Percentiles rank a stretch among this genome's conserved stretches.
Conservation (phyloP, 345 rosid genomes). For the Kandelia obovata region DNA sequence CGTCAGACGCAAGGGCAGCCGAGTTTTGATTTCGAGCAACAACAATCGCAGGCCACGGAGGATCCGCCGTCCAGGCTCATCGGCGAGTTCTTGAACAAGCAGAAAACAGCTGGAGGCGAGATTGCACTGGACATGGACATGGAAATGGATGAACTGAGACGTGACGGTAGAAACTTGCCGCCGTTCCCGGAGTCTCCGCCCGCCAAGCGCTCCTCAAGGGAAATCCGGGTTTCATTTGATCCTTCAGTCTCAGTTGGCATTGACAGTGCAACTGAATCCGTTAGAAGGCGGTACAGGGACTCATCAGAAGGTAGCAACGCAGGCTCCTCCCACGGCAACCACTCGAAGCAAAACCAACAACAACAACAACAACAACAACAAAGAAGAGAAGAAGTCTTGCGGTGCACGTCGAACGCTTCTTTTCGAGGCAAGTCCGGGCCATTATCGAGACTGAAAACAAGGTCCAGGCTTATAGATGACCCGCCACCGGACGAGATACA, state of each 20-base stretch:
- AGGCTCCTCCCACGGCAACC: no score
- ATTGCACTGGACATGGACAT: slow-evolving; percentile 68
- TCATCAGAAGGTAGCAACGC: background rate
- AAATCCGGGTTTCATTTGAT: slow-evolving; percentile 53
- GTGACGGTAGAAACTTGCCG: background rate
- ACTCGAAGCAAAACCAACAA: background rate
- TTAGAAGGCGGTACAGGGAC: slow-evolving; percentile 31
- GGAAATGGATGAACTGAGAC: slow-evolving; percentile 51
- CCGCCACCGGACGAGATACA: slow-evolving; percentile 48
- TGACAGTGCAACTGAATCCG: slow-evolving; percentile 12
- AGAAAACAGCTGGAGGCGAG: slow-evolving; percentile 35
- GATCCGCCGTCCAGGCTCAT: slow-evolving; percentile 40
- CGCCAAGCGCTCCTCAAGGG: slow-evolving; percentile 26
- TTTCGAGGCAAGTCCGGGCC: slow-evolving; percentile 40
- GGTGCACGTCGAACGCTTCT: slow-evolving; percentile 50
- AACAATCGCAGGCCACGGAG: background rate
- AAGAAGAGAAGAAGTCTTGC: slow-evolving; percentile 32
- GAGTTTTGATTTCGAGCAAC: slow-evolving; percentile 29
- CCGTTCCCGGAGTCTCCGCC: slow-evolving; percentile 14
- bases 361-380: background rate
- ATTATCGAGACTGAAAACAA: slow-evolving; percentile 47
- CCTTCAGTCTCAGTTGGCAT: slow-evolving; percentile 22
- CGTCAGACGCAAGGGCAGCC: slow-evolving; percentile 13
- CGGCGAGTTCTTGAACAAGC: slow-evolving; percentile 31
- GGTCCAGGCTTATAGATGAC: slow-evolving; percentile 69